Conservation (phyloP, 164 flowering plant species). For the Litsea cubeba region DNA sequence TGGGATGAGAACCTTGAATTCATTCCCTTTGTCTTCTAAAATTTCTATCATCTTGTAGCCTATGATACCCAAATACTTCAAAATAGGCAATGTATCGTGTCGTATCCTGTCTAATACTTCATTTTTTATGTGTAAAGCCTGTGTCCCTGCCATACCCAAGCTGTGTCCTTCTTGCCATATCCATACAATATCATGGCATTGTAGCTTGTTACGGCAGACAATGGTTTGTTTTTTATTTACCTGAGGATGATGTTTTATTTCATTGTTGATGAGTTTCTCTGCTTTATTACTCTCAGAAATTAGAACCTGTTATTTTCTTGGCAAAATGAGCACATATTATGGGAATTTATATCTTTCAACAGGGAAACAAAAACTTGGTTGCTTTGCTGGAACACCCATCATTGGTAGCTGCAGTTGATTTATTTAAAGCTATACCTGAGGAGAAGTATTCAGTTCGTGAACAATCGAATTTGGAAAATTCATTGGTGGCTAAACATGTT, state of each 20-base stretch:
- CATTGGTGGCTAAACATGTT: conserved; percentile 40
- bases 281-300: too few relatives aligned
- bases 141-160: too few relatives aligned
- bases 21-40: not conserved
- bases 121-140: too few relatives aligned
- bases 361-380: conserved; percentile 38
- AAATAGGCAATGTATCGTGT: too few relatives aligned
- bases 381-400: conserved; percentile 57
- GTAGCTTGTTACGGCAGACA: not conserved
- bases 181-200: too few relatives aligned
- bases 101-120: too few relatives aligned
- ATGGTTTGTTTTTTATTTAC: not conserved
- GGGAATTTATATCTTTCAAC: not conserved
- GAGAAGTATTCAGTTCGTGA: conserved; percentile 36
- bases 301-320: too few relatives aligned
- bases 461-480: conserved; percentile 16
- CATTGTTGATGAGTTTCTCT: not conserved
- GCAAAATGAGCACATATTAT: too few relatives aligned
- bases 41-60: not conserved
- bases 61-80: too few relatives aligned
- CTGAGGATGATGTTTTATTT: not conserved
- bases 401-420: conserved; percentile 44
- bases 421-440: conserved; percentile 49
- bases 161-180: too few relatives aligned
- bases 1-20: not conserved